Percentiles rank a stretch among this genome's conserved stretches.
phyloP scores from a whole-genome alignment of 805 yeast species.

The Nakazawaea wickerhamii region DNA sequence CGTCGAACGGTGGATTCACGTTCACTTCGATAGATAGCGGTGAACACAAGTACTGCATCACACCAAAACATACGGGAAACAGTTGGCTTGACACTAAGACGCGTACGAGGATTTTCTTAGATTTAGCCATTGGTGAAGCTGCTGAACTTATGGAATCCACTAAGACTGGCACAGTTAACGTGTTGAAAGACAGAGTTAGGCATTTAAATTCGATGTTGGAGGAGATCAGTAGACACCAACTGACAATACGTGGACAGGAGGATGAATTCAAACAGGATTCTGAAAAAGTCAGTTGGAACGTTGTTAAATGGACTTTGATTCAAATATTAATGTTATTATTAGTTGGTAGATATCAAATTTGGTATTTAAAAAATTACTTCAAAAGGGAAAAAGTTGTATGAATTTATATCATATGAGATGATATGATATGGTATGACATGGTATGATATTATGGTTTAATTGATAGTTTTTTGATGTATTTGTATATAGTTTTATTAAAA shows the following conservation, averaged over 20 bases:
- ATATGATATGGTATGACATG: background rate
- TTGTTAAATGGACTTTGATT: conserved; percentile 67
- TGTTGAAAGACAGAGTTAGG: conserved; percentile 52
- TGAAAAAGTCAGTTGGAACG: conserved; percentile 63
- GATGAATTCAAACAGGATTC: conserved; percentile 66
- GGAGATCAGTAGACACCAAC: conserved; percentile 63
- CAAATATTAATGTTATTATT: conserved; percentile 60
- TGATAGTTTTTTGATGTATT: background rate
- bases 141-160: conserved; percentile 60
- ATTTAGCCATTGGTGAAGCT: conserved; percentile 64
- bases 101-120: conserved; percentile 66
- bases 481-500: background rate
- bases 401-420: background rate
- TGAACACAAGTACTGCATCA: conserved; percentile 73
- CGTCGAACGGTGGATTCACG: conserved; percentile 63
- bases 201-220: conserved; percentile 49
- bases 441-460: background rate
- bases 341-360: conserved; percentile 71
- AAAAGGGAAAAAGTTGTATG: conserved; percentile 70
- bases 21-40: conserved; percentile 73
- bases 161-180: conserved; percentile 50
- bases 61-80: conserved; percentile 36
- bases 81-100: conserved; percentile 33
- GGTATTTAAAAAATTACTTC: conserved; percentile 68
- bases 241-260: conserved; percentile 68